Evolutionary conservation across 805 yeast species (phyloP).

Genomic region (Torulaspora gathmanii): DNA sequence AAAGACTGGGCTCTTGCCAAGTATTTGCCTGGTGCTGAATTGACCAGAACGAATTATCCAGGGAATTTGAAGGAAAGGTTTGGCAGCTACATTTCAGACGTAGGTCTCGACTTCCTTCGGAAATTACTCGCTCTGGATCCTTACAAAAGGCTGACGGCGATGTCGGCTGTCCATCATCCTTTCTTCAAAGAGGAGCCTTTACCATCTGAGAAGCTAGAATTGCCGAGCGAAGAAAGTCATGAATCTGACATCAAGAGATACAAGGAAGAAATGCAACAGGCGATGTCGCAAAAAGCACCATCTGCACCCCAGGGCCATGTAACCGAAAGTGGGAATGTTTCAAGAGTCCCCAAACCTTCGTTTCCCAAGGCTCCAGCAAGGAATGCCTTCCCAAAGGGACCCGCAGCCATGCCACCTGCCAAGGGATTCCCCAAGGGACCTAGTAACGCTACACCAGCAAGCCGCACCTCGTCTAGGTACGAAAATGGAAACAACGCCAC

Average conservation of each 20-base stretch:
- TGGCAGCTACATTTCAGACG: slow-evolving; percentile 35
- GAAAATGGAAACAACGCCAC: neutral
- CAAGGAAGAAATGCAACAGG: slow-evolving; percentile 40
- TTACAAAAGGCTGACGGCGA: slow-evolving; percentile 65
- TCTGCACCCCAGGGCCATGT: slow-evolving; percentile 35
- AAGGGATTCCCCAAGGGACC: neutral
- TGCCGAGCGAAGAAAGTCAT: slow-evolving; percentile 79
- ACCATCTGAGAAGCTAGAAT: slow-evolving; percentile 54
- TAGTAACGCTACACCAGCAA: slow-evolving; percentile 1
- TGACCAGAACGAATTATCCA: slow-evolving; percentile 32
- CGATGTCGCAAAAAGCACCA: slow-evolving; percentile 34
- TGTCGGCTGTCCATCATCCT: slow-evolving; percentile 64
- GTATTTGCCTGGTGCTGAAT: slow-evolving; percentile 48
- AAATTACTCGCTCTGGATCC: slow-evolving; percentile 71
- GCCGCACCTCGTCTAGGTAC: slow-evolving; percentile 9
- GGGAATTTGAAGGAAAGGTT: slow-evolving; percentile 50
- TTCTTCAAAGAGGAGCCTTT: slow-evolving; percentile 67
- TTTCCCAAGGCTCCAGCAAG: slow-evolving; percentile 16
- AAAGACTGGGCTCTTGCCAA: slow-evolving; percentile 58
- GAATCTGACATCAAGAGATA: slow-evolving; percentile 71
- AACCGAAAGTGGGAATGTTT: slow-evolving; percentile 14
- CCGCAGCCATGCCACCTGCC: slow-evolving; percentile 10
- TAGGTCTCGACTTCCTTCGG: slow-evolving; percentile 52
- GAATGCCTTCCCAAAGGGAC: slow-evolving; percentile 14
- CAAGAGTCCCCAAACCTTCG: slow-evolving; percentile 10